Percentiles rank a stretch among this genome's conserved stretches.
These are phyloP conservation scores for Corymbia citriodora DNA, from an alignment of 441 rosid species.

Conservation along the genomic window DNA sequence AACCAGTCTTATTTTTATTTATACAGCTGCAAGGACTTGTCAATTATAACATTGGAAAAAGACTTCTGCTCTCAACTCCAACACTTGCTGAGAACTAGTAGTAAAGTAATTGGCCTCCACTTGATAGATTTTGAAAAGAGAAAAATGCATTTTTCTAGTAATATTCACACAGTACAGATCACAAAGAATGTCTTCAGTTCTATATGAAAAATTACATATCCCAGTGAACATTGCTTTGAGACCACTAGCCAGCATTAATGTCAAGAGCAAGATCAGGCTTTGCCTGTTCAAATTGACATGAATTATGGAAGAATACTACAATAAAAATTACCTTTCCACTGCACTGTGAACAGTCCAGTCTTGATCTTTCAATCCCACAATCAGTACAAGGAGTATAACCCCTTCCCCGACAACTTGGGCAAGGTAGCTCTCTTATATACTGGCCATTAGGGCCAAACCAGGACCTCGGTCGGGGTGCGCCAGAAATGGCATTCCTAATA, in stretches of 20 bases:
- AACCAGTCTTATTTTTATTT: background rate
- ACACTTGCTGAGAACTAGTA: background rate
- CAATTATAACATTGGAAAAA: background rate
- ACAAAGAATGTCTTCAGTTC: background rate
- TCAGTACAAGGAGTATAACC: constrained; percentile 85
- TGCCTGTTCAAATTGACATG: background rate
- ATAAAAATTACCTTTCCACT: constrained; percentile 59
- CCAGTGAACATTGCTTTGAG: background rate
- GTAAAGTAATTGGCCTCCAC: background rate
- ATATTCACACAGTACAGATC: background rate
- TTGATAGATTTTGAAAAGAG: background rate
- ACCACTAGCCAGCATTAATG: background rate
- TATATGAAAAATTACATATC: background rate
- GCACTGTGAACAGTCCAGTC: constrained; percentile 66
- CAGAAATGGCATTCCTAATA: constrained; percentile 42
- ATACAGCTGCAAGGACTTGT: background rate
- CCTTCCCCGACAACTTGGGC: constrained; percentile 91
- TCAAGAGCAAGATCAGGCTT: background rate
- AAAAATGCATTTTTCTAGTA: background rate
- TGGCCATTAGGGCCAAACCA: constrained; percentile 98
- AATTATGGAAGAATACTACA: background rate
- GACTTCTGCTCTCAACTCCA: background rate
- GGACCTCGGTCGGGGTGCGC: constrained; percentile 54
- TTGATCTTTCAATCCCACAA: constrained; percentile 75
- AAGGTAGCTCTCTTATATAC: constrained; percentile 87